Base-by-base conservation (phyloP, 2,329 filamentous ascomycete species). In the Fusarium zealandicum region DNA sequence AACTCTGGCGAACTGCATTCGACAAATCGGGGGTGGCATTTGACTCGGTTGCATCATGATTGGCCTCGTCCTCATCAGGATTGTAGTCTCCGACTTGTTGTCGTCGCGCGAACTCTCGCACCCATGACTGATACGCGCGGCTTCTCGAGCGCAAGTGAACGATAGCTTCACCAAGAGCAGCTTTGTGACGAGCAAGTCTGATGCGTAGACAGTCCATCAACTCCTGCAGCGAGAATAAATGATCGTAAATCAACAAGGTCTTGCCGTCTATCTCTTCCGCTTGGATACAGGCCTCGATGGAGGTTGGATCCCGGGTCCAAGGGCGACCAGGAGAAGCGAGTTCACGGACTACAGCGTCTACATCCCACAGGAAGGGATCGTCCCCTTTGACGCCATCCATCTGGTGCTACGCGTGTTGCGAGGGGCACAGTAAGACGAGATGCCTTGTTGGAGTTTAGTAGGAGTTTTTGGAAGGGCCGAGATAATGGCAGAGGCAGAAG, bases 321-420 rank as follows among this genome's bases (percentile, higher is more conserved):
- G 82, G 79, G 40, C 77, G 76, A 4, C 77, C 68, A 2, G 76
- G 66, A 17, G 81, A 78, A 68, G 87, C 91, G 4, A 96, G 77
- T 66, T 88, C 86, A 13, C 78, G 70, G 9, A 89, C 81, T 10
- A 96, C 84, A 30, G 85, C 80, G 31, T 89, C 84, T 27, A 87
- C 78, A 30, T 82, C 81, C 92, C 92, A 96, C 47, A 81, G 68
- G 71, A 87, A 89, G n/a, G 92, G 91, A 73, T 96, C 90, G 50
- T 74, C 69, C 13, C 72, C 70, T 40, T 32, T 25, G 14, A 47
- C 14, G 16, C 43, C 61, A 22, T 68, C 69, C 72, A 74, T 73
- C 44, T 57, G 52, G 30, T 17, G 31, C 33, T 44, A 36, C 17
- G 28, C 30, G 37, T 46, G 38, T 43, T 42, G 32, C 39, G 13